Conservation (phyloP, 306 rosid genomes). For the Pyrus pyrifolia region DNA sequence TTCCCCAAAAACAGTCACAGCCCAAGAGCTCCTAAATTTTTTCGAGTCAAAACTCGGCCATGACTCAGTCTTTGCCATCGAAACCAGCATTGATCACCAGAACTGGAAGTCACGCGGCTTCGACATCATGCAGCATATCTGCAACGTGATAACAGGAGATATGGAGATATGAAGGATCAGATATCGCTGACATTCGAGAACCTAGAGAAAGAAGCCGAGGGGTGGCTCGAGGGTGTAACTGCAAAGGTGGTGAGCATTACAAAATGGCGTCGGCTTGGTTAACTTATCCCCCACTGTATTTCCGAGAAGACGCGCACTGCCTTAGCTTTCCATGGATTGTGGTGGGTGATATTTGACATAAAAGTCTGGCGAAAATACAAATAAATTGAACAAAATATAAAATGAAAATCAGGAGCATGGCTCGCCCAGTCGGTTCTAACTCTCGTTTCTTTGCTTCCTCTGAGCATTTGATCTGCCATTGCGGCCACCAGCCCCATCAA, state of each 20-base stretch:
- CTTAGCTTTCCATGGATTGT: slow-evolving; percentile 88
- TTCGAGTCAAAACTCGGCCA: slow-evolving; percentile 44
- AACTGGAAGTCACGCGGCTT: slow-evolving; percentile 79
- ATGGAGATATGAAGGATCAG: slow-evolving; percentile 71
- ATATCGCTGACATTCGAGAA: slow-evolving; percentile 50
- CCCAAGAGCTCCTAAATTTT: slow-evolving; percentile 49
- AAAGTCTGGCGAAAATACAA: no score
- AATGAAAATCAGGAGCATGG: no score
- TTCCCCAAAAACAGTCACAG: slow-evolving; percentile 50
- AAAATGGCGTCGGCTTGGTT: slow-evolving; percentile 89
- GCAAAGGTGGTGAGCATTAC: slow-evolving; percentile 28
- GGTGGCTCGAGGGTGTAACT: slow-evolving; percentile 57
- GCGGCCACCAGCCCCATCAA: no score
- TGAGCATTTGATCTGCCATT: no score
- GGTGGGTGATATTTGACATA: slow-evolving; percentile 37
- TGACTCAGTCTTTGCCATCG: slow-evolving; percentile 67
- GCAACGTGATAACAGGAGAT: slow-evolving; percentile 78
- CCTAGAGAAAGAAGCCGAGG: slow-evolving; percentile 60
- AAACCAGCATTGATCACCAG: slow-evolving; percentile 50
- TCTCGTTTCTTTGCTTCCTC: no score
- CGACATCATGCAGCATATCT: slow-evolving; percentile 58
- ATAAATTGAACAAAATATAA: no score
- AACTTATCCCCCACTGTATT: slow-evolving; percentile 50
- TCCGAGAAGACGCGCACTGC: slow-evolving; percentile 29
- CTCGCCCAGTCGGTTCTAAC: no score